Conservation (phyloP, 2,329 filamentous ascomycete species). For the Aureobasidium subglaciale region DNA sequence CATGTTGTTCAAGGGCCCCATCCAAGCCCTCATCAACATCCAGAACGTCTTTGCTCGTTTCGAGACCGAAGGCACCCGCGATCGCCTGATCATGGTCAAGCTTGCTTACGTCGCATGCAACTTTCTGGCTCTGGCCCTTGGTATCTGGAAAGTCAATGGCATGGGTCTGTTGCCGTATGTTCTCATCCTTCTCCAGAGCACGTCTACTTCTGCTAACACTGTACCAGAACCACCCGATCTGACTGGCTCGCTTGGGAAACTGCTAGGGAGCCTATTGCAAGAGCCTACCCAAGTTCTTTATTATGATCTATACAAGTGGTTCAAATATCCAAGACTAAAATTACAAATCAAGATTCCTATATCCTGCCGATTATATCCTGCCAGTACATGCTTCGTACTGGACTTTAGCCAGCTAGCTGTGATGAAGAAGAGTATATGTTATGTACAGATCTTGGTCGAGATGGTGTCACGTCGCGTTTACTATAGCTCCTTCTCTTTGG, state of each 20-base stretch:
- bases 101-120: constrained; percentile 83
- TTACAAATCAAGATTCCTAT: neutral
- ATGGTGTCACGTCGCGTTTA: neutral
- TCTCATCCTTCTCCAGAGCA: neutral
- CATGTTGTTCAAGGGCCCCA: constrained; percentile 95
- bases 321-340: neutral
- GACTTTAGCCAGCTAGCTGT: neutral
- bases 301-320: neutral
- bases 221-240: constrained; percentile 73
- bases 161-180: constrained; percentile 92
- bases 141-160: constrained; percentile 91
- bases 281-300: constrained; percentile 36
- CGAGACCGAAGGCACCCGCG: constrained; percentile 70
- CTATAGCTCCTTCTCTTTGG: constrained; percentile 35
- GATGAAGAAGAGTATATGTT: neutral
- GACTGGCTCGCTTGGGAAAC: constrained; percentile 97
- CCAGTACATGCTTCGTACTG: neutral
- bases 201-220: constrained; percentile 19
- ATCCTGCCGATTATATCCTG: neutral
- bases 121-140: constrained; percentile 71
- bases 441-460: neutral
- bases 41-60: constrained; percentile 87
- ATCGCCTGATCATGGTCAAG: constrained; percentile 75
- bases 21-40: constrained; percentile 74
- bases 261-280: constrained; percentile 61